Evolutionary conservation across 768 basidiomycete genomes (phyloP), one percentile per base, ranked within the genome.

Genomic region (Guyanaporus albipodus): DNA sequence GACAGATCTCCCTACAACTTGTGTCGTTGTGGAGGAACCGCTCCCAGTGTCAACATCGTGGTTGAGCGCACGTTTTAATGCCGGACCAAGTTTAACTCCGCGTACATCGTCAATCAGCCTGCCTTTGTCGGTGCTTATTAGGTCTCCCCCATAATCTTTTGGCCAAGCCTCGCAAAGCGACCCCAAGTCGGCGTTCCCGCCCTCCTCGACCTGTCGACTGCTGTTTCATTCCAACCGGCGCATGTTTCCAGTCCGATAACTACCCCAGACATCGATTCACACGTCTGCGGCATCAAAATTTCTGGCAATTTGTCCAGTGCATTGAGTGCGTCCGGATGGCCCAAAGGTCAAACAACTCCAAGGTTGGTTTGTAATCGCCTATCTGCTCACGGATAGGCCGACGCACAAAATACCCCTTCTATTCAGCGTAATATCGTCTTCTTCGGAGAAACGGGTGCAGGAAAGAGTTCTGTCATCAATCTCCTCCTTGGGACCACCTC

Each of bases 381-480:
- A 17, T 28, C 31, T 38, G 27, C 37, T 22, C n/a, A 22, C 43
- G 12, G 23, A 40, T 43, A 21, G 22, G 26, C 41, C 44, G 26
- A 61, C 32, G 11, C 2, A 27, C 6, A 19, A 39, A 42, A 31
- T 9, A 22, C 15, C 18, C n/a, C 24, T 43, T 36, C 10, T 2
- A 35, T 26, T 22, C 39, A 29, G 34, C 49, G 55, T 29, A 49
- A 60, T 38, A n/a, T 63, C 1, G 19, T 63, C 31, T 55, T 63
- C 27, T 42, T 60, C 11, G 62, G 62, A 24, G 55, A 66, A 43
- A 50, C 37, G 0, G 62, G 63, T 22, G 15, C 38, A 8, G 62
- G 62, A 12, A 63, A 66, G 52, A 63, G 62, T 42, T 63, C 62
- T 17, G 34, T 21, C 6, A 66, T 62, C 43, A 62, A 62, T 36